Base-by-base conservation (phyloP, 2,329 filamentous ascomycete genomes). In the Atkinsonella texensis region DNA sequence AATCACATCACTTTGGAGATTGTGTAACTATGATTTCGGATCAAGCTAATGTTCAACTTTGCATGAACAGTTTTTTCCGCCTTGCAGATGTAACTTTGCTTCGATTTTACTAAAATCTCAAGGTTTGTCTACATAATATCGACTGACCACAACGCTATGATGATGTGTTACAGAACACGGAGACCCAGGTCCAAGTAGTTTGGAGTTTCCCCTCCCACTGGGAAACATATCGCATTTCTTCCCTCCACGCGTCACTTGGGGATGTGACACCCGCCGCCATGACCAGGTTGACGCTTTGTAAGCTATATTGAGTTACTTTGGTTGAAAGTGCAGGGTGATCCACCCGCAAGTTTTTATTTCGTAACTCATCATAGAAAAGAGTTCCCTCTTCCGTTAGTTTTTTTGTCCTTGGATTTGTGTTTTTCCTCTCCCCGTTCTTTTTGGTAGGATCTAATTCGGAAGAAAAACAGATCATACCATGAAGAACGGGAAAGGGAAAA, bases 121-220 rank as follows among this genome's bases (percentile, higher is more conserved):
- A 58, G 60, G 54, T 61, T 54, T 61, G 60, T 58, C 61, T 59
- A 60, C 58, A 31, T 17, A 50, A 42, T 53, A 58, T 60, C 58
- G 61, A 60, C 63, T 58, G 61, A 62, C 51, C 63, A 61, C 66
- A 68, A 68, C 67, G 67, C 67, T 65, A 60, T 62, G 60, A 64
- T 66, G 61, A 58, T 58, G 63, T 56, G 55, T 54, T 60, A 58
- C 61, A 59, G 54, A 64, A 65, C 60, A 62, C 58, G 60, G 60
- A 62, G 62, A 12, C 61, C 63, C 60, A 59, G 60, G 57, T 57
- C 39, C 57, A 41, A 23, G 23, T 58, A 55, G 54, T 60, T 57
- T 58, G 55, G 11, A 4, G 33, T n/a, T 35, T n/a, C 39, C 5
- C 44, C 35, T 35, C n/a, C 43, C 28, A 10, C 17, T 44, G 11